Percentiles rank a stretch among this genome's conserved stretches.
Conservation (phyloP, 2,329 filamentous ascomycete genomes). For the Fusarium continuum region DNA sequence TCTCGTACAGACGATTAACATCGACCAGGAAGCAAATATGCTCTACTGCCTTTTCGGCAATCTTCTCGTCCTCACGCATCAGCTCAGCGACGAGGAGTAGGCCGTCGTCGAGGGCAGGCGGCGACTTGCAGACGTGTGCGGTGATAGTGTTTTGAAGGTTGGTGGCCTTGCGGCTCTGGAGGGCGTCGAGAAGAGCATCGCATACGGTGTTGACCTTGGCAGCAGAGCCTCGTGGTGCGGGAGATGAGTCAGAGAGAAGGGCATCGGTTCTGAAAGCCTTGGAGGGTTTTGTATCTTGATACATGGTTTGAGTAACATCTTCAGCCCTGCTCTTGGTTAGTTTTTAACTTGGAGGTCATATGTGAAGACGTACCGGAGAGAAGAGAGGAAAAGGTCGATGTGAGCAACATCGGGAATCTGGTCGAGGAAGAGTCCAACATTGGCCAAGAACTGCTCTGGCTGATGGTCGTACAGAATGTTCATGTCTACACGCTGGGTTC, state of each 20-base stretch:
- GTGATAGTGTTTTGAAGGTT: constrained; percentile 93
- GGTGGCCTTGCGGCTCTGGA: constrained; percentile 69
- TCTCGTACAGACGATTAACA: constrained; percentile 89
- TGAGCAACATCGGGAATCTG: constrained; percentile 84
- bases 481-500: constrained; percentile 95
- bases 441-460: constrained; percentile 84
- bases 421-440: constrained; percentile 79
- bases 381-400: constrained; percentile 91
- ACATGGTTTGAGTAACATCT: constrained; percentile 93
- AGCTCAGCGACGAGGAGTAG: constrained; percentile 81
- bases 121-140: constrained; percentile 90
- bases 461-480: constrained; percentile 95
- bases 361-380: constrained; percentile 68
- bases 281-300: constrained; percentile 78
- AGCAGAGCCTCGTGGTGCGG: constrained; percentile 30
- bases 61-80: constrained; percentile 70
- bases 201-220: constrained; percentile 88
- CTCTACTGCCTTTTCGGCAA: constrained; percentile 89
- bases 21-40: constrained; percentile 98
- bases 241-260: constrained; percentile 15
- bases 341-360: background rate
- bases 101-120: constrained; percentile 88
- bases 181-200: constrained; percentile 77
- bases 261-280: constrained; percentile 20
- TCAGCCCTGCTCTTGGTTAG: constrained; percentile 70